These are phyloP conservation scores for Aureobasidium sp. DNA, from an alignment of 2,329 filamentous ascomycete species.

Conservation along the genomic window DNA sequence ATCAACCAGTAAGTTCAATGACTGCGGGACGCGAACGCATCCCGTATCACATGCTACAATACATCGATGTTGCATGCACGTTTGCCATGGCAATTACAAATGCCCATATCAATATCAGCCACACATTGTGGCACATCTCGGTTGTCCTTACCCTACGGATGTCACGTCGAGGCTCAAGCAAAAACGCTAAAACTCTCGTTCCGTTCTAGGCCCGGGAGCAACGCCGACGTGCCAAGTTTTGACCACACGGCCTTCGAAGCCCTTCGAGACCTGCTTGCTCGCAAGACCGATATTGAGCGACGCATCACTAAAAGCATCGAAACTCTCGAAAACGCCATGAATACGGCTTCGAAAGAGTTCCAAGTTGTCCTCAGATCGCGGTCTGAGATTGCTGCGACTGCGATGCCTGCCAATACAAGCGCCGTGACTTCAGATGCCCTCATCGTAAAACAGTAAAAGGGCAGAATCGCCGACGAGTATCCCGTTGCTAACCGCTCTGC, in stretches of 20 bases:
- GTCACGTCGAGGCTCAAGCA: neutral
- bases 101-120: neutral
- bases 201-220: neutral
- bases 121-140: neutral
- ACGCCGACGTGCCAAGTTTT: neutral
- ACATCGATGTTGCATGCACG: neutral
- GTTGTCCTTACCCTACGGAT: neutral
- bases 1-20: neutral
- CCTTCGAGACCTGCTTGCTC: conserved; percentile 1
- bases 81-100: neutral
- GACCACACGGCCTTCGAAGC: neutral
- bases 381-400: neutral
- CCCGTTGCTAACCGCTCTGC: neutral
- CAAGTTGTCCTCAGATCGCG: neutral
- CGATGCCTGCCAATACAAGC: neutral
- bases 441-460: neutral
- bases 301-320: neutral
- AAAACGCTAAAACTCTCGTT: neutral
- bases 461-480: neutral
- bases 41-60: neutral
- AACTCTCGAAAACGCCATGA: neutral
- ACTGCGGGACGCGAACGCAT: neutral
- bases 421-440: neutral
- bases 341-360: neutral
- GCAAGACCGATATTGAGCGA: conserved; percentile 1